phyloP scores from a whole-genome alignment of 805 yeast species.

The Ogataea philodendri region DNA sequence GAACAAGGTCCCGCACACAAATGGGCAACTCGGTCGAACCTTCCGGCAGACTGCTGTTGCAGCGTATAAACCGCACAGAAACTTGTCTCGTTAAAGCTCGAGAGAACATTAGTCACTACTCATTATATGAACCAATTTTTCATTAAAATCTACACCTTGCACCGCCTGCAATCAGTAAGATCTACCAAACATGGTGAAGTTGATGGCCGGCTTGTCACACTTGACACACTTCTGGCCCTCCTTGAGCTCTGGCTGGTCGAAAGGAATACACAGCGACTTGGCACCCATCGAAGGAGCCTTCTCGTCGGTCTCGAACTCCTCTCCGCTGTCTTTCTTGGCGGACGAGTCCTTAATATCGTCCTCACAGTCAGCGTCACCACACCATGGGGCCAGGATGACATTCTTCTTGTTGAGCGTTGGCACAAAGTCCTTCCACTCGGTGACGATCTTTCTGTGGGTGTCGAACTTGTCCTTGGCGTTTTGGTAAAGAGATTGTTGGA shows the following conservation, averaged over 20 bases:
- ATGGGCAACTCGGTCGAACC: slow-evolving; percentile 21
- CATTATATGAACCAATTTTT: slow-evolving; percentile 1
- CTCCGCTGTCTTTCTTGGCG: slow-evolving; percentile 76
- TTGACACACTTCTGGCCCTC: slow-evolving; percentile 81
- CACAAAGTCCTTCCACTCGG: slow-evolving; percentile 89
- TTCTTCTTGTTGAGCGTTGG: slow-evolving; percentile 89
- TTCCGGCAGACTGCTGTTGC: too few species aligned
- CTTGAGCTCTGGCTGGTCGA: slow-evolving; percentile 81
- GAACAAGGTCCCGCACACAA: slow-evolving; percentile 31
- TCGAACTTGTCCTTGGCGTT: slow-evolving; percentile 84
- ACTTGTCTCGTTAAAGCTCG: too few species aligned
- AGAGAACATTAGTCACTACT: slow-evolving; percentile 1
- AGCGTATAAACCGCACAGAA: too few species aligned
- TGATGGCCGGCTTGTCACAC: slow-evolving; percentile 73
- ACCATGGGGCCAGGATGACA: slow-evolving; percentile 93
- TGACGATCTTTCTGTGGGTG: slow-evolving; percentile 75
- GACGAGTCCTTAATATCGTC: slow-evolving; percentile 92
- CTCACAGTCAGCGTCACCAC: slow-evolving; percentile 93
- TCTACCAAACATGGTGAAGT: slow-evolving; percentile 96
- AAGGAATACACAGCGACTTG: slow-evolving; percentile 94
- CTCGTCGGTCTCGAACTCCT: slow-evolving; percentile 87
- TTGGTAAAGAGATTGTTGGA: slow-evolving; percentile 71
- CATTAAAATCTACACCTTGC: slow-evolving; percentile 7
- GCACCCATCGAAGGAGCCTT: slow-evolving; percentile 99
- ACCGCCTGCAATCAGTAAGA: slow-evolving; percentile 71